phyloP scores from a whole-genome alignment of 2,329 filamentous ascomycete genomes.

The Xylaria sp. region DNA sequence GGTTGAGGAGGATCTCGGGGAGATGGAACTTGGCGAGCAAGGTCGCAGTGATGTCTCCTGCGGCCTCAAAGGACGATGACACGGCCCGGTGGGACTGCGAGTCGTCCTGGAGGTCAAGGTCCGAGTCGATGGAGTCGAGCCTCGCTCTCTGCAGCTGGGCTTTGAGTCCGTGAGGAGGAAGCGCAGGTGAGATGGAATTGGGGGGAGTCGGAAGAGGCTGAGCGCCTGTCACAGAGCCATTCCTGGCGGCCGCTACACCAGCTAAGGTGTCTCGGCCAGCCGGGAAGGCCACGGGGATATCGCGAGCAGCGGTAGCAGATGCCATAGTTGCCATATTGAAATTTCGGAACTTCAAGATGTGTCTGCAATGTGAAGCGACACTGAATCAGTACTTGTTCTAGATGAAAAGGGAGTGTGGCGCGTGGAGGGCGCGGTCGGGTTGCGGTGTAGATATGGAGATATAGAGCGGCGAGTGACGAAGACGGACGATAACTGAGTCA shows the following conservation, averaged over 20 bases:
- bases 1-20: slow-evolving; percentile 86
- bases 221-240: slow-evolving; percentile 70
- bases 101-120: slow-evolving; percentile 84
- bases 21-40: slow-evolving; percentile 91
- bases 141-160: slow-evolving; percentile 70
- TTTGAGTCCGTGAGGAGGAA: slow-evolving; percentile 84
- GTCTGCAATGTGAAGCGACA: slow-evolving; percentile 52
- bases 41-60: slow-evolving; percentile 83
- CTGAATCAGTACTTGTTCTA: slow-evolving; percentile 46
- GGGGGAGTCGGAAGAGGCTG: slow-evolving; percentile 86
- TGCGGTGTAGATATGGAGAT: slow-evolving; percentile 13
- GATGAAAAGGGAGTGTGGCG: slow-evolving; percentile 12
- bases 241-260: slow-evolving; percentile 74
- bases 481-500: slow-evolving; percentile 27
- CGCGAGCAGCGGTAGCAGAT: slow-evolving; percentile 73
- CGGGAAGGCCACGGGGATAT: slow-evolving; percentile 70
- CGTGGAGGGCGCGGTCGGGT: slow-evolving; percentile 18
- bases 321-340: slow-evolving; percentile 72
- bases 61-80: slow-evolving; percentile 71
- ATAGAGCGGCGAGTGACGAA: neutral
- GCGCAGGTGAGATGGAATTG: slow-evolving; percentile 90
- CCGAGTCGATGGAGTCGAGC: slow-evolving; percentile 79
- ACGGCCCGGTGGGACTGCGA: slow-evolving; percentile 60
- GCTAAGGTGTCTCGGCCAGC: slow-evolving; percentile 74
- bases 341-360: slow-evolving; percentile 59